Percentiles rank a stretch among this genome's conserved stretches.
These are phyloP conservation scores for Paramecium octaurelia DNA, from an alignment of 73 alveolate species.

Conservation along the genomic window DNA sequence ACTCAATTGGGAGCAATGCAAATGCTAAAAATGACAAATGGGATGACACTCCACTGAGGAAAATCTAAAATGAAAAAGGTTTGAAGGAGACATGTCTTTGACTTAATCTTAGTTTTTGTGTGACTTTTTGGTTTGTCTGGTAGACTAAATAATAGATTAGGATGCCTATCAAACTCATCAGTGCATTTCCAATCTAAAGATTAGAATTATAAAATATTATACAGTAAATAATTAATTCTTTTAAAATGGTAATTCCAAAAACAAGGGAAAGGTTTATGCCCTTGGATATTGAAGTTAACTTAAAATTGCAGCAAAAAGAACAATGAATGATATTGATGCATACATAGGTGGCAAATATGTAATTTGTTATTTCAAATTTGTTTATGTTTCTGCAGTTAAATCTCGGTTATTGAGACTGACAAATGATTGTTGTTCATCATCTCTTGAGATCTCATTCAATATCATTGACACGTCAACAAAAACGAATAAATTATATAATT, in stretches of 20 bases:
- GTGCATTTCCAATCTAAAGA: constrained; percentile 39
- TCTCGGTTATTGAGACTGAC: background rate
- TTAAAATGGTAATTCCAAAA: constrained; percentile 20
- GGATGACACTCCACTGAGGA: background rate
- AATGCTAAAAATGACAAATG: constrained; percentile 37
- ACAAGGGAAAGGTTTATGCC: constrained; percentile 36
- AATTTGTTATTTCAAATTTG: background rate
- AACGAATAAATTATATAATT: background rate
- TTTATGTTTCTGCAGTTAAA: background rate
- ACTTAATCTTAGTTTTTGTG: background rate
- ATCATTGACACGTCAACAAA: background rate
- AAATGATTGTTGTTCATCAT: constrained; percentile 7
- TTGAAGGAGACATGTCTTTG: background rate
- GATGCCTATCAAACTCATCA: background rate
- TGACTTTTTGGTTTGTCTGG: background rate
- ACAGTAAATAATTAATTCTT: constrained; percentile 47
- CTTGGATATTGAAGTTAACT: constrained; percentile 45
- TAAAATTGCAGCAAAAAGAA: constrained; percentile 20
- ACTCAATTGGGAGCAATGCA: constrained; percentile 29
- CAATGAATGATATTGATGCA: constrained; percentile 12
- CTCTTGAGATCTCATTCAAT: background rate
- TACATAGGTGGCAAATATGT: constrained; percentile 1
- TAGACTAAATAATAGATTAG: background rate
- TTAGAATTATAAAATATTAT: background rate
- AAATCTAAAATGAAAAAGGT: background rate